Base-by-base conservation (phyloP, 148 eudicot genomes). In the Persicaria tinctoria region DNA sequence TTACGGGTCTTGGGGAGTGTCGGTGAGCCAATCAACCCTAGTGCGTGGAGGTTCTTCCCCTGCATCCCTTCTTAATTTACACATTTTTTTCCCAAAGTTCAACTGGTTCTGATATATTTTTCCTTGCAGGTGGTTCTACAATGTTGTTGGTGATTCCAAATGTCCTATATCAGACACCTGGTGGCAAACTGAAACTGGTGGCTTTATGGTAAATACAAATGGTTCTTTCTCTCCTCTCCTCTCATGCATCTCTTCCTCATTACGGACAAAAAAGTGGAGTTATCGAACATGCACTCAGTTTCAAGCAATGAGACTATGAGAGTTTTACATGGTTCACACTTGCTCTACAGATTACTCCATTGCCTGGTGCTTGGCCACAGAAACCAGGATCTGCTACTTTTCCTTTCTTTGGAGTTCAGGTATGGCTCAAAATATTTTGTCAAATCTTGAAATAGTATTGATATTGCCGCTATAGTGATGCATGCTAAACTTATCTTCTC, bases 171-270 rank as follows among this genome's bases (percentile, higher is more conserved):
- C 95, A 63, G 99, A 96, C 84, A 96, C 99, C 20, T 96, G 99
- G 99, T 96, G 99, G 99, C 99, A 96, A 83, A 96, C 99, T 74
- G 99, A 96, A 86, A 92, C 97, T 16, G 99, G 99, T 73, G 99
- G 99, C 63, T 92, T 96, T 82, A 86, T 96, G 99, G 99, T 96
- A 80, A 7, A 32, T 71, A 64, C 45, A 70, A 27, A 64, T 48
- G 56, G 57, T 17, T 63, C 38, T 27, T 51, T 73, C 56, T 51
- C 27, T 60, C 27, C 48, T 60, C 53, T 75, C 47, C 55, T 8
- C 47, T 75, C 46, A 70, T 70, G 27, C 50, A 9, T 72, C 14
- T 11, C 5, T 11, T 69, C 16, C 5, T 5, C 11, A 7, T 41
- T 41, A 1, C 7, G 38, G 1, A 13, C 46, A 18, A 20, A 13